These are phyloP conservation scores for Trichoderma gracile DNA, from an alignment of 2,329 filamentous ascomycete species.

Conservation along the genomic window DNA sequence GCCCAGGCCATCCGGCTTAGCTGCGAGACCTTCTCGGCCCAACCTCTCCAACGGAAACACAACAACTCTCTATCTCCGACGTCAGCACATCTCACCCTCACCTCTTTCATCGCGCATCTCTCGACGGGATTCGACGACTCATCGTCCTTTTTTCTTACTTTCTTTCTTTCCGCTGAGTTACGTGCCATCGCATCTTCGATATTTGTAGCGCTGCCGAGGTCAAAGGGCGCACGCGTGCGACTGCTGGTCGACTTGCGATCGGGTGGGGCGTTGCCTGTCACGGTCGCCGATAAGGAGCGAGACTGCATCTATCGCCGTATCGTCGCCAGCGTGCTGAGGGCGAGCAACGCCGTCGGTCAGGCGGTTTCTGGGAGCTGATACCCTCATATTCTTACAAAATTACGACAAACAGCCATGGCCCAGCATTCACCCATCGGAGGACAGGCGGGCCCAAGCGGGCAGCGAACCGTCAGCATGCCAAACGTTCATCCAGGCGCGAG, in stretches of 20 bases:
- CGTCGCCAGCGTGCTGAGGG: background rate
- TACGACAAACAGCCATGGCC: background rate
- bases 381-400: background rate
- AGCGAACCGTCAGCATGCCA: slow-evolving; percentile 16
- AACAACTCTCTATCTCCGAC: slow-evolving; percentile 4
- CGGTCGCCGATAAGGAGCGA: slow-evolving; percentile 23
- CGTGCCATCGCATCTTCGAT: background rate
- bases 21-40: slow-evolving; percentile 23
- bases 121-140: background rate
- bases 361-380: background rate
- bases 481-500: slow-evolving; percentile 4
- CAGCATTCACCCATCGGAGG: slow-evolving; percentile 7
- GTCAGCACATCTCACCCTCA: background rate
- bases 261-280: slow-evolving; percentile 20
- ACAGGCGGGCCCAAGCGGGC: slow-evolving; percentile 10
- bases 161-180: background rate
- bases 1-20: slow-evolving; percentile 1
- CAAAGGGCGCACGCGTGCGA: slow-evolving; percentile 3
- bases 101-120: background rate
- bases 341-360: background rate
- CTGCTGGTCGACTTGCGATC: slow-evolving; percentile 17
- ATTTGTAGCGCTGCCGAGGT: background rate
- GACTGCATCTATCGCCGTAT: slow-evolving; percentile 11
- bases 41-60: slow-evolving; percentile 22
- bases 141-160: background rate